Evolutionary conservation across 345 rosid genomes (phyloP).

Genomic region (Murraya koenigii): DNA sequence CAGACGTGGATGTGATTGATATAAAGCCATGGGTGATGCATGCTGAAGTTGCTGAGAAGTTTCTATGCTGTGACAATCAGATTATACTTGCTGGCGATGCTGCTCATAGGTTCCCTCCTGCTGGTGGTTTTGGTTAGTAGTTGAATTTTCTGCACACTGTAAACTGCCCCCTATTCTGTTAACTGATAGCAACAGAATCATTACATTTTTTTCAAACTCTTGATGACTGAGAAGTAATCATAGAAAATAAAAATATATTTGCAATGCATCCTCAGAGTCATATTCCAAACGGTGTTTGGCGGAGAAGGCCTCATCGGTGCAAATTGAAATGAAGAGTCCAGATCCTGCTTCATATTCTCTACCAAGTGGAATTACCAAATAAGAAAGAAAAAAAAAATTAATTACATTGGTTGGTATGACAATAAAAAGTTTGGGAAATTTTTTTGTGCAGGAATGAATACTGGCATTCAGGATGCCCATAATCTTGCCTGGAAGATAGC

Average conservation of each 20-base stretch:
- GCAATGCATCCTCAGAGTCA: not conserved
- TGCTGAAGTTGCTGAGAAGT: conserved; percentile 95
- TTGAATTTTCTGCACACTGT: not conserved
- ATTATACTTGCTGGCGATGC: conserved; percentile 92
- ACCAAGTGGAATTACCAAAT: not conserved
- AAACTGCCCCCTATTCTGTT: not conserved
- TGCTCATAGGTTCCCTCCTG: conserved; percentile 94
- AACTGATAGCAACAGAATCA: not conserved
- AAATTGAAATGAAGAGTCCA: not conserved
- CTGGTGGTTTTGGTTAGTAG: conserved; percentile 95
- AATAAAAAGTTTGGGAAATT: not conserved
- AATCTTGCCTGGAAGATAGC: conserved; percentile 98
- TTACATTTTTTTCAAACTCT: not conserved
- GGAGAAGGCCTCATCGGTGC: not conserved
- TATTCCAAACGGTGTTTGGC: not conserved
- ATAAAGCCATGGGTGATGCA: conserved; percentile 98
- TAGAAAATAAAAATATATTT: not conserved
- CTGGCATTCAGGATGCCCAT: conserved; percentile 96
- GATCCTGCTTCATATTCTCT: not conserved
- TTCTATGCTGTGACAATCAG: conserved; percentile 50
- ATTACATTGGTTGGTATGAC: not conserved
- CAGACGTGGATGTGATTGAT: conserved; percentile 70
- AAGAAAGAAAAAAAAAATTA: too few species aligned
- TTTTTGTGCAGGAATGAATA: conserved; percentile 77
- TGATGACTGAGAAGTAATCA: not conserved